Base-by-base conservation (phyloP, 2,329 filamentous ascomycete species). In the Penicillium sp. region DNA sequence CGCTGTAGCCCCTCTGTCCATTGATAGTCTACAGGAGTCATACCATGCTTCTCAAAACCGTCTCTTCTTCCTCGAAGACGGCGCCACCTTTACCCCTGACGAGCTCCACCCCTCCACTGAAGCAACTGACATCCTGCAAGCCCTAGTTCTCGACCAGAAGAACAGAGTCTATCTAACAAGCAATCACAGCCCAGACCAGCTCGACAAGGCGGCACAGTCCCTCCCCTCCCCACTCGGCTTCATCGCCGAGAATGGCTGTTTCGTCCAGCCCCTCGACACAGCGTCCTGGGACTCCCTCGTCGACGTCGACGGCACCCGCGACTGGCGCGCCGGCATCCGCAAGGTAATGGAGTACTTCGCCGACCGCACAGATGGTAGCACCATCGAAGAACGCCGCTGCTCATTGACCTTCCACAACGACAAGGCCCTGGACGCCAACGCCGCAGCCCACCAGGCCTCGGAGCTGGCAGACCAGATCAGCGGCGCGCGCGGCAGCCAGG, bases 381-480 rank as follows among this genome's bases (percentile, higher is more conserved):
- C 80, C 61, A 81, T 96, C 39, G 87, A 96, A 65, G 86, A 93
- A 58, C 81, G 87, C 14, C 85, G 87, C 51, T 94, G 87, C 71
- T 89, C 86, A 33, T 72, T 95, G 25, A 80, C 91, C 38, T 94
- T 95, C 72, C 84, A 91, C 64, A 94, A 90, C 70, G 83, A 86
- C 63, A 80, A 81, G 39, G 83, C 86, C 1, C 80, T 86, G 29
- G 87, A 95, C 59, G 79, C 79, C 40, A 81, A 87, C 43, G 76
- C 79, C 19, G 89, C 90, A 1, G 75, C 79, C 44, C 81, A 87
- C n/a, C 86, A 89, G 56, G 89, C 88, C 0, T 85, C 84, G 21
- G 91, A 96, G 57, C 91, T 89, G 57, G 87, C 87, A 1, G 89
- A 87, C 49, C 90, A 95, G 57, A 91, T 96, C 73, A 96, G 95